These are phyloP conservation scores for Cystobasidium pallidum DNA, from an alignment of 1,284 basidiomycete species.

Conservation along the genomic window DNA sequence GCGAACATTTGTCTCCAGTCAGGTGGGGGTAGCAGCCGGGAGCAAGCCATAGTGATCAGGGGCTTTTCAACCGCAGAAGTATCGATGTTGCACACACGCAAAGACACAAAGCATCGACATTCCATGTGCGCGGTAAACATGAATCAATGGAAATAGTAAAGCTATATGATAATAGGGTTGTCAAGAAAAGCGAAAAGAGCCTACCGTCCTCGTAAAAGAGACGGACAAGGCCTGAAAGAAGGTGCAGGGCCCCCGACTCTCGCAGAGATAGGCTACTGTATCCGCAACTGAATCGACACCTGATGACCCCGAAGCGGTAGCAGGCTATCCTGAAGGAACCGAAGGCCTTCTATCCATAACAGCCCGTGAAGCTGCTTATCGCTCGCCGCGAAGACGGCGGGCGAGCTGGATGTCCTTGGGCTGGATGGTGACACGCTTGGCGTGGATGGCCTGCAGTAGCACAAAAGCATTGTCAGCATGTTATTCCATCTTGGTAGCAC, in stretches of 20 bases:
- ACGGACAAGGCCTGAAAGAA: neutral
- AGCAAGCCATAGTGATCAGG: neutral
- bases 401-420: constrained; percentile 72
- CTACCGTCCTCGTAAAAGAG: neutral
- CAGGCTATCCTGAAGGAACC: neutral
- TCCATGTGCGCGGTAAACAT: neutral
- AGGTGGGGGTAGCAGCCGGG: neutral
- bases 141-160: neutral
- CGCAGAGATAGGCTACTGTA: constrained; percentile 2
- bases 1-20: neutral
- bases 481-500: neutral
- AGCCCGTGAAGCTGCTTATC: constrained; percentile 53
- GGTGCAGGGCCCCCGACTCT: neutral
- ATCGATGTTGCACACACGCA: constrained; percentile 5
- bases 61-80: neutral
- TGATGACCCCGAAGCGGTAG: neutral
- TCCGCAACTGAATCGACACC: neutral
- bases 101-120: constrained; percentile 9
- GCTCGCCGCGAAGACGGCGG: constrained; percentile 65
- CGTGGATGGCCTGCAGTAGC: constrained; percentile 58
- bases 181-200: constrained; percentile 6
- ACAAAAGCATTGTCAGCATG: constrained; percentile 50
- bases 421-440: constrained; percentile 67
- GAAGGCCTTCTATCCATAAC: neutral
- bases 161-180: neutral